Base-by-base conservation (phyloP, 108 stramenopile species). In the Cyclotella cryptica region DNA sequence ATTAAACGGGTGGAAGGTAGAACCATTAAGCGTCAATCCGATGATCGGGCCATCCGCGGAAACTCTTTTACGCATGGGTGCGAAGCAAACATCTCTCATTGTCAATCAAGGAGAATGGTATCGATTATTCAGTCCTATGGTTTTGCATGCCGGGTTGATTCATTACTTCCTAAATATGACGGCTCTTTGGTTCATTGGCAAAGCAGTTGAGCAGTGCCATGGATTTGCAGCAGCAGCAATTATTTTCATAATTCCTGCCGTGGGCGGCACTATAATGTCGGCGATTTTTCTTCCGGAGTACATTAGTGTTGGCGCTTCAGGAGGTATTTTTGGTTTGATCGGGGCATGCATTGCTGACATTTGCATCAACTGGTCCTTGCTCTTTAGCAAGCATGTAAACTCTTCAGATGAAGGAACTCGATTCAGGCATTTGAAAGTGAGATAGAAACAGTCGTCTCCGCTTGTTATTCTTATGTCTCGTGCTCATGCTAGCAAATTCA, bases 131-230 rank as follows among this genome's bases (percentile, higher is more conserved):
- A 89, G 92, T 22, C 90, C 98, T 8, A 92, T 97, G 85, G 85
- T 98, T 15, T 87, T 99, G 43, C 98, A 99, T 83, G 97, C 96
- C 0, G 98, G 98, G 5, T 41, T 99, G 44, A 84, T 99, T 12
- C 98, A 99, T 72, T 95, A 92, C 66, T 13, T 98, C n/a, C 81
- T 96, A 72, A 99, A 99, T 83, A 93, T 96, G 93, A 52, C 88
- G 15, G 97, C 93, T 0, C 71, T 98, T 47, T 86, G 86, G 76
- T 95, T 95, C 74, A 85, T 98, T 71, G 98, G 98, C 2, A 85
- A 71, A 8, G 93, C 96, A 28, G 79, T 97, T n/a, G 98, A 98
- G 82, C 78, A 89, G 42, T 87, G 84, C n/a, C 96, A 96, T 69
- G 98, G 98, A 21, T 78, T 80, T 68, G 60, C 75, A 44, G 84